Conservation (phyloP, 768 basidiomycete species). For the Mycena galopus region DNA sequence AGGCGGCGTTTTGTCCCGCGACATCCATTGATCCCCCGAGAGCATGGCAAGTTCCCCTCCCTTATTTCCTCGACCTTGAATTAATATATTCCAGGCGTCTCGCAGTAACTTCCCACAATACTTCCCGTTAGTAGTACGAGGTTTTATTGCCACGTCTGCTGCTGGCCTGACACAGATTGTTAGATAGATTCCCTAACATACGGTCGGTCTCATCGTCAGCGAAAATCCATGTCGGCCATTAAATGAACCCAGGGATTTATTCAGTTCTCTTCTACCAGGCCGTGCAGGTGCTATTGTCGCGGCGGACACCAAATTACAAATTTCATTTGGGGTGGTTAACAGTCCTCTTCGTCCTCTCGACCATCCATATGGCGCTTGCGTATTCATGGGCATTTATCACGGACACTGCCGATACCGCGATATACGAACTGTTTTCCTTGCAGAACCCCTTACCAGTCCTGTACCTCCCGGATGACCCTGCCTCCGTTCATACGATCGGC, state of each 20-base stretch:
- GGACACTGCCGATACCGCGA: slow-evolving; percentile 6
- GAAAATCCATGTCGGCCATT: neutral
- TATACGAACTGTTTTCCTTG: slow-evolving; percentile 21
- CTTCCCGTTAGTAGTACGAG: neutral
- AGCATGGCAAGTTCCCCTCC: neutral
- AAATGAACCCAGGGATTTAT: slow-evolving; percentile 10
- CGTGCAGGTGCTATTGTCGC: neutral
- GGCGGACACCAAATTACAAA: neutral
- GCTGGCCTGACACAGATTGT: neutral
- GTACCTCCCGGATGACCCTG: slow-evolving; percentile 9
- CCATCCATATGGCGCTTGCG: slow-evolving; percentile 20
- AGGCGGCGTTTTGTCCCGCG: neutral
- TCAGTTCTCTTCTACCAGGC: slow-evolving; percentile 22
- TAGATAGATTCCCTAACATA: neutral
- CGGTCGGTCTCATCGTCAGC: neutral
- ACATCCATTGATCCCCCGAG: neutral
- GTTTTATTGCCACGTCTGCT: neutral
- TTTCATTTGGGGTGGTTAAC: slow-evolving; percentile 13
- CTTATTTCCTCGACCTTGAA: neutral
- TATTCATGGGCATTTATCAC: slow-evolving; percentile 26
- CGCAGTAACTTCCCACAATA: neutral
- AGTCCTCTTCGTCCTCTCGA: slow-evolving; percentile 25
- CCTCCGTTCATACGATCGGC: neutral
- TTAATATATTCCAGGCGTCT: neutral
- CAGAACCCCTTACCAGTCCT: slow-evolving; percentile 10